Percentiles rank a stretch among this genome's conserved stretches.
Conservation (phyloP, 495 filamentous ascomycete genomes). For the Staphylotrichum longicolle region DNA sequence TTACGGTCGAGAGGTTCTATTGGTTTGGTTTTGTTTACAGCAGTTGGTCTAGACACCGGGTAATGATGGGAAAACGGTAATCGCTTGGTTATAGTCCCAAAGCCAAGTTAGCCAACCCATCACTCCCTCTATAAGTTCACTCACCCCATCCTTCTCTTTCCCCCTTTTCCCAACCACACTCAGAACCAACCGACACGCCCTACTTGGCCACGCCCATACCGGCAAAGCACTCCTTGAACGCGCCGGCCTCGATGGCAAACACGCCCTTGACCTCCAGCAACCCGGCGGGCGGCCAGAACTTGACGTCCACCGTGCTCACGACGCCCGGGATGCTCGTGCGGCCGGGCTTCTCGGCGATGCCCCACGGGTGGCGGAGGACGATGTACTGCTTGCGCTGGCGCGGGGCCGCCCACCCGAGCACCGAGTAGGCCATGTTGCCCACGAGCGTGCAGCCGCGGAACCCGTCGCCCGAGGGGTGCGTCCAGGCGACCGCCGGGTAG, state of each 20-base stretch:
- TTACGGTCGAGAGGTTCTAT: too few species aligned
- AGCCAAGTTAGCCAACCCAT: too few species aligned
- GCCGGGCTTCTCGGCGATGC: constrained; percentile 35
- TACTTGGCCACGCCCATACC: constrained; percentile 39
- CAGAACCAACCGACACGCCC: too few species aligned
- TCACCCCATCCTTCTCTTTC: too few species aligned
- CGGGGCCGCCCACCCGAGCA: constrained; percentile 39
- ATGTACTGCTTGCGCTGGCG: constrained; percentile 38
- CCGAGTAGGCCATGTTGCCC: constrained; percentile 41
- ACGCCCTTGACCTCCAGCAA: constrained; percentile 35
- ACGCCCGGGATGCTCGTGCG: constrained; percentile 33
- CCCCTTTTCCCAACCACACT: too few species aligned
- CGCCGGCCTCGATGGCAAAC: constrained; percentile 33
- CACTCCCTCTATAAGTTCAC: too few species aligned
- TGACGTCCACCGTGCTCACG: constrained; percentile 33
- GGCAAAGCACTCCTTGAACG: constrained; percentile 39
- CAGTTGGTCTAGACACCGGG: too few species aligned
- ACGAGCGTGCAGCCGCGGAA: constrained; percentile 39
- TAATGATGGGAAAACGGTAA: too few species aligned
- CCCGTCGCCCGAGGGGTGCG: constrained; percentile 15
- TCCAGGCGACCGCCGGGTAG: constrained; percentile 31
- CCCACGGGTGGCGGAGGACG: constrained; percentile 41
- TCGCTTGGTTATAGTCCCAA: too few species aligned
- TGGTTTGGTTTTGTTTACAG: too few species aligned
- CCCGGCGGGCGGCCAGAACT: constrained; percentile 36